A percentile compares a stretch with the other conserved stretches of the same genome.
These are phyloP conservation scores for Cytospora mali DNA, from an alignment of 2,329 filamentous ascomycete species.

Conservation along the genomic window DNA sequence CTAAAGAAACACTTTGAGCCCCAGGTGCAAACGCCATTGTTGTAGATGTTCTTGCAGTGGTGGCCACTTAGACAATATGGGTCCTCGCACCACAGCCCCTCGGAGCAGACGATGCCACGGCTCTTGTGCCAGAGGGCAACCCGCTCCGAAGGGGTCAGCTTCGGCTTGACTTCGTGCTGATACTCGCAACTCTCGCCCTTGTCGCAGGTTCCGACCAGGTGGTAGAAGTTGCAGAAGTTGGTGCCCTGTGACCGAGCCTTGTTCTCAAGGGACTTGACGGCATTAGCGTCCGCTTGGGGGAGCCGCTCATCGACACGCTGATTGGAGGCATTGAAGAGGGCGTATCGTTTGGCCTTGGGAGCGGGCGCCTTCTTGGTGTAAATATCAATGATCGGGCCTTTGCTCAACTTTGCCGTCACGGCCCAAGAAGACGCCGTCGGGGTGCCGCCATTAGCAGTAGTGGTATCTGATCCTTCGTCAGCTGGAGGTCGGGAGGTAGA, in stretches of 20 bases:
- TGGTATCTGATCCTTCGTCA: background rate
- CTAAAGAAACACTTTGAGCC: conserved; percentile 26
- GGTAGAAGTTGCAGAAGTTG: conserved; percentile 28
- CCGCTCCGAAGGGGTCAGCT: conserved; percentile 18
- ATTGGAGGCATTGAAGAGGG: conserved; percentile 24
- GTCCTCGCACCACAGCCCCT: conserved; percentile 20
- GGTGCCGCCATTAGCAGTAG: background rate
- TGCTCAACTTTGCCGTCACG: conserved; percentile 23
- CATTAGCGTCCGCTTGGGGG: conserved; percentile 5
- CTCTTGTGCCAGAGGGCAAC: conserved; percentile 28
- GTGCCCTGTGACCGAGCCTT: conserved; percentile 22
- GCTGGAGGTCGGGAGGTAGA: background rate
- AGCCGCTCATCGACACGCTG: conserved; percentile 27
- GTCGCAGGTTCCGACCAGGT: conserved; percentile 19
- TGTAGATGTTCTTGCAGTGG: conserved; percentile 27
- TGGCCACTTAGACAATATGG: conserved; percentile 25
- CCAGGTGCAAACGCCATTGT: conserved; percentile 16
- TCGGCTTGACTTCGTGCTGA: conserved; percentile 17
- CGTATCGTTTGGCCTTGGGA: conserved; percentile 20
- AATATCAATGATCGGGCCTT: conserved; percentile 22
- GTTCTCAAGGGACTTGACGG: conserved; percentile 20
- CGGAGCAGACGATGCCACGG: conserved; percentile 21
- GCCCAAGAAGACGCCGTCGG: conserved; percentile 13
- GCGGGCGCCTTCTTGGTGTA: conserved; percentile 19
- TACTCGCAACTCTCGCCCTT: conserved; percentile 20